Evolutionary conservation across 768 basidiomycete genomes (phyloP).

Genomic region (Russula earlei): DNA sequence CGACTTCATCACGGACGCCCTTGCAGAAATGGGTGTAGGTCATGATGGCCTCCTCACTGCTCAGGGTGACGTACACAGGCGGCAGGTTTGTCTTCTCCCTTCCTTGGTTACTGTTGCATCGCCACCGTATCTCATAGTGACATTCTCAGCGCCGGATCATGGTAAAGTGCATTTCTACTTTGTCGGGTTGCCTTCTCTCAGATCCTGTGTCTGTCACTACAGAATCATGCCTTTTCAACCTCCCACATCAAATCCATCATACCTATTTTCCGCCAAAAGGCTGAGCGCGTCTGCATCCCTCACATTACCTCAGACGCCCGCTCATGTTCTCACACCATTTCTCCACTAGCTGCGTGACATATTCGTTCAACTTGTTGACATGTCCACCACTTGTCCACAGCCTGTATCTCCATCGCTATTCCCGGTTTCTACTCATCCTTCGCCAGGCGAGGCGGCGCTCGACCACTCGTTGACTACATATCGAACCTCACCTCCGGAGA

Average conservation of each 20-base stretch:
- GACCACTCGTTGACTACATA: neutral
- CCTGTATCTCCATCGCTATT: neutral
- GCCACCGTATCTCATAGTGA: neutral
- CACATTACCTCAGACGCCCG: neutral
- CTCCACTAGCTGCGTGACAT: constrained; percentile 37
- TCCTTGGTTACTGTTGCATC: neutral
- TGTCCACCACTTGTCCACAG: neutral
- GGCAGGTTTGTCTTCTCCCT: constrained; percentile 33
- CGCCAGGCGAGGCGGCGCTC: constrained; percentile 11
- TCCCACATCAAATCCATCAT: constrained; percentile 39
- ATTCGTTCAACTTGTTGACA: constrained; percentile 27
- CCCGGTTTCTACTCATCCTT: neutral
- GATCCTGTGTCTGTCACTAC: constrained; percentile 1
- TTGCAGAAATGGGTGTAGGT: constrained; percentile 44
- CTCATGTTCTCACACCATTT: neutral
- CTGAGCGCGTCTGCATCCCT: constrained; percentile 34
- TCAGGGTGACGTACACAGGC: constrained; percentile 47
- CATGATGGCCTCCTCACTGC: constrained; percentile 40
- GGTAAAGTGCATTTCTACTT: constrained; percentile 29
- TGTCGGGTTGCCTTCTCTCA: constrained; percentile 15
- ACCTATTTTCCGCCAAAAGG: constrained; percentile 53
- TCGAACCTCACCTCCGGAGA: constrained; percentile 5
- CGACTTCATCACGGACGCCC: constrained; percentile 41
- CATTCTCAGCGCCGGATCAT: constrained; percentile 38
- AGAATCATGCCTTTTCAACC: constrained; percentile 46